Conservation (phyloP, 2,329 filamentous ascomycete genomes). For the Ascochyta koolunga region DNA sequence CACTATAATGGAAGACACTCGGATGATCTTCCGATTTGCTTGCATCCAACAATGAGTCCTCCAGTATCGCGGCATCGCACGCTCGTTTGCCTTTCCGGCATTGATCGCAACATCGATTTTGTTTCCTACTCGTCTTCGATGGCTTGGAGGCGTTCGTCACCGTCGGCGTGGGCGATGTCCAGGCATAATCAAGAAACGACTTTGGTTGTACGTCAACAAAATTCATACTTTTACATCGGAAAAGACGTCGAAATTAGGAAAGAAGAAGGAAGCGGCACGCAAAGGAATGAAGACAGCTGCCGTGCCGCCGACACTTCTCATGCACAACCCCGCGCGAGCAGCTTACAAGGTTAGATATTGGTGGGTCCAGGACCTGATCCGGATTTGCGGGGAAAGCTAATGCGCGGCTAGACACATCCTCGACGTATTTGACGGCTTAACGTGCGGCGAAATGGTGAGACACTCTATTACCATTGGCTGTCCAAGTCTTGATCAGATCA, state of each 20-base stretch:
- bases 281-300: conserved; percentile 18
- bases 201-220: conserved; percentile 46
- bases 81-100: conserved; percentile 55
- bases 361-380: conserved; percentile 26
- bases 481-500: neutral
- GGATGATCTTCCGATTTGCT: conserved; percentile 29
- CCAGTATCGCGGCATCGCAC: conserved; percentile 51
- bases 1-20: conserved; percentile 45
- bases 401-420: conserved; percentile 18
- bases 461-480: neutral
- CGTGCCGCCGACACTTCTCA: conserved; percentile 25
- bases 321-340: conserved; percentile 38
- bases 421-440: conserved; percentile 7
- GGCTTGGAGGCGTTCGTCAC: conserved; percentile 29
- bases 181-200: conserved; percentile 46
- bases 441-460: neutral
- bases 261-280: conserved; percentile 27
- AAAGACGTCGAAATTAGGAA: conserved; percentile 35
- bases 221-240: conserved; percentile 41
- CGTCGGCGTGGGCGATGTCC: conserved; percentile 40
- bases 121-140: conserved; percentile 47
- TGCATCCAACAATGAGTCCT: conserved; percentile 40
- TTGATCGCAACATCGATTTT: conserved; percentile 55
- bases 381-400: conserved; percentile 39
- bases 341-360: conserved; percentile 2